Evolutionary conservation across 1,284 basidiomycete genomes (phyloP).

Genomic region (Cryptococcus wingfieldii): DNA sequence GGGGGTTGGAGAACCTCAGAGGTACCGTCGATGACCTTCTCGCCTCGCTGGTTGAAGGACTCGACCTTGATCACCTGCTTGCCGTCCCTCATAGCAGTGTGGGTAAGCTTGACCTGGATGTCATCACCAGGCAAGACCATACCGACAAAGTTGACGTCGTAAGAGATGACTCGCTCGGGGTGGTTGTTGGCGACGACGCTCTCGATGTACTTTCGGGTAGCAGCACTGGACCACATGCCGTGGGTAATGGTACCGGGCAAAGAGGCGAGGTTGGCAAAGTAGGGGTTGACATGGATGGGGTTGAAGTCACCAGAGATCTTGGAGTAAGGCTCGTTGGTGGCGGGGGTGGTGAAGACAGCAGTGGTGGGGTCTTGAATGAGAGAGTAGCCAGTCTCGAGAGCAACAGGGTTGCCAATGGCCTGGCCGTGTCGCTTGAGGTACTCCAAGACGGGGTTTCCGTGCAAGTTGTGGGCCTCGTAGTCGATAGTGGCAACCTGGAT

Average conservation of each 20-base stretch:
- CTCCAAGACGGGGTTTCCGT: conserved; percentile 88
- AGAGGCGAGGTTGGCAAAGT: conserved; percentile 90
- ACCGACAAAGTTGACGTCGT: conserved; percentile 87
- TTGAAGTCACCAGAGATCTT: conserved; percentile 95
- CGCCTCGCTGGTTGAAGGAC: conserved; percentile 77
- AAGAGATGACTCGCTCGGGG: conserved; percentile 84
- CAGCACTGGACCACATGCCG: conserved; percentile 94
- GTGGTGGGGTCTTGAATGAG: conserved; percentile 60
- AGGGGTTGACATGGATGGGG: conserved; percentile 92
- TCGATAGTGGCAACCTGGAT: conserved; percentile 84
- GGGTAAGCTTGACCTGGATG: conserved; percentile 80
- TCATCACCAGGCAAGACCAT: conserved; percentile 96
- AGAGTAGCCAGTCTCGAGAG: conserved; percentile 81
- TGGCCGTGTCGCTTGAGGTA: conserved; percentile 89
- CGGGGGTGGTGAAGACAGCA: conserved; percentile 67
- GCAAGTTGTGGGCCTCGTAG: conserved; percentile 78
- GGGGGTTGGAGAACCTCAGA: conserved; percentile 89
- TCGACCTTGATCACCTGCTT: conserved; percentile 89
- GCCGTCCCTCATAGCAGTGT: conserved; percentile 84
- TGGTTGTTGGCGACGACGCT: conserved; percentile 88
- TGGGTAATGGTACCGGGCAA: conserved; percentile 97
- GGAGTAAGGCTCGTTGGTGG: conserved; percentile 91
- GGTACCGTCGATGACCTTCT: conserved; percentile 86
- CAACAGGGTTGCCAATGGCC: conserved; percentile 68
- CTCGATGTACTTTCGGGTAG: conserved; percentile 88